These are phyloP conservation scores for Arabidopsis lyrata DNA, from an alignment of 441 rosid genomes.

Conservation along the genomic window DNA sequence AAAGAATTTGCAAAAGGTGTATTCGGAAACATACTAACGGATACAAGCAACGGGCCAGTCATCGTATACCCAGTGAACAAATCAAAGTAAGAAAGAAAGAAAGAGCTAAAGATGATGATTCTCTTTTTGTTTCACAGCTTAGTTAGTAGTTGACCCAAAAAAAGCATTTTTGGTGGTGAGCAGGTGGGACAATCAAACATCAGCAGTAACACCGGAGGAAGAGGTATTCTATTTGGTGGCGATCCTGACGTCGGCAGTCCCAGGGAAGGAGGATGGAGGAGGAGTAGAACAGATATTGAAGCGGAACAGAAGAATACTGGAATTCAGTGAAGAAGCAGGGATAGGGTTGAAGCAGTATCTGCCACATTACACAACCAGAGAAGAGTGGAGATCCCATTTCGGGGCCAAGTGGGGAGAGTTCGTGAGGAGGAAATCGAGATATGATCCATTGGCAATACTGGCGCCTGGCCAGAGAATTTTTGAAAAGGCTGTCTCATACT, in stretches of 20 bases:
- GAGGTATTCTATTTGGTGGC: conserved; percentile 94
- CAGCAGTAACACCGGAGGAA: conserved; percentile 84
- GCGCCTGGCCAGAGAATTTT: conserved; percentile 96
- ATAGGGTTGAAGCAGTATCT: conserved; percentile 90
- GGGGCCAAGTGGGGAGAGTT: conserved; percentile 79
- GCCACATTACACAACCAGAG: conserved; percentile 81
- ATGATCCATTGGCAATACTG: conserved; percentile 89
- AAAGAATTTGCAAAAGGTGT: conserved; percentile 73
- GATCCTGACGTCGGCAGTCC: conserved; percentile 85
- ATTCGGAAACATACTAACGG: conserved; percentile 78
- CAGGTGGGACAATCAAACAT: conserved; percentile 97
- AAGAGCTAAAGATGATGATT: neutral
- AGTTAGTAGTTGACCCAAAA: neutral
- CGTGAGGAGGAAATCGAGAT: conserved; percentile 71
- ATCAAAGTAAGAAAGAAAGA: conserved; percentile 64
- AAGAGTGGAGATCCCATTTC: conserved; percentile 87
- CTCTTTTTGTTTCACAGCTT: too few relatives aligned
- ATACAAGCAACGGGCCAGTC: conserved; percentile 93
- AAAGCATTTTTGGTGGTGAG: too few relatives aligned
- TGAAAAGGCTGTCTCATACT: conserved; percentile 59
- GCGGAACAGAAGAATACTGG: conserved; percentile 74
- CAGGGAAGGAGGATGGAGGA: conserved; percentile 55
- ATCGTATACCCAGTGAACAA: conserved; percentile 92
- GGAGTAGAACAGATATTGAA: conserved; percentile 71
- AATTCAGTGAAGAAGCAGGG: conserved; percentile 60